phyloP scores from a whole-genome alignment of 768 basidiomycete species.

The Mrakia blollopis region DNA sequence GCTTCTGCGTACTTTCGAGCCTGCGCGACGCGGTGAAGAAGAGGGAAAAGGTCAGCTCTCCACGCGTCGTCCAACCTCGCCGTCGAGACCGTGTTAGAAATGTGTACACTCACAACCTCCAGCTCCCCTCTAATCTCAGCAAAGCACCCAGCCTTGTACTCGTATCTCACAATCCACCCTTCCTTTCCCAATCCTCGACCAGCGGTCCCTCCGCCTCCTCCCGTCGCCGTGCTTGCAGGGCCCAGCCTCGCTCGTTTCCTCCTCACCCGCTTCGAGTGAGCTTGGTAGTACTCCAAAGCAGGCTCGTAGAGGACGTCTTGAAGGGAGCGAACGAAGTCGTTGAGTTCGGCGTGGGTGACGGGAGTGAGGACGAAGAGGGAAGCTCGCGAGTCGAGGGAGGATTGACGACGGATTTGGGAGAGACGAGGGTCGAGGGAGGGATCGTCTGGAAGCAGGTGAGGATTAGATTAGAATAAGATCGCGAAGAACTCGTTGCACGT shows the following conservation, averaged over 20 bases:
- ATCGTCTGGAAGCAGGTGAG: conserved; percentile 58
- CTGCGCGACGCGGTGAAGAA: not conserved
- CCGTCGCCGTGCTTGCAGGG: conserved; percentile 28
- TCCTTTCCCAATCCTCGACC: conserved; percentile 66
- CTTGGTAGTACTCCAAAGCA: conserved; percentile 85
- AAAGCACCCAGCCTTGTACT: conserved; percentile 96
- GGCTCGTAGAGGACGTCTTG: conserved; percentile 84
- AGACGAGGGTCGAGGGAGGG: conserved; percentile 73
- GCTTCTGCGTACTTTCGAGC: conserved; percentile 2
- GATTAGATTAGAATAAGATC: not conserved
- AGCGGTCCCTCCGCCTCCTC: conserved; percentile 40
- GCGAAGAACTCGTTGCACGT: not conserved
- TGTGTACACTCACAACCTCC: conserved; percentile 68
- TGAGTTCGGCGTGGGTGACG: conserved; percentile 74
- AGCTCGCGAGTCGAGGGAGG: conserved; percentile 82
- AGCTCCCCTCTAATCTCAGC: conserved; percentile 91
- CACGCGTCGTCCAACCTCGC: not conserved
- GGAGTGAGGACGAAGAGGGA: conserved; percentile 93
- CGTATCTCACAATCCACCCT: conserved; percentile 94
- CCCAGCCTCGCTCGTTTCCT: conserved; percentile 68
- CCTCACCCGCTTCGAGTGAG: conserved; percentile 85
- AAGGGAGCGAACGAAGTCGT: conserved; percentile 81
- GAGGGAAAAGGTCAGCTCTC: not conserved
- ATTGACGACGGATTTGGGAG: conserved; percentile 79
- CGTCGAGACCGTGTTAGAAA: too few relatives aligned